Evolutionary conservation across 1,284 basidiomycete genomes (phyloP).

Genomic region (Microbotryomycetes sp.): DNA sequence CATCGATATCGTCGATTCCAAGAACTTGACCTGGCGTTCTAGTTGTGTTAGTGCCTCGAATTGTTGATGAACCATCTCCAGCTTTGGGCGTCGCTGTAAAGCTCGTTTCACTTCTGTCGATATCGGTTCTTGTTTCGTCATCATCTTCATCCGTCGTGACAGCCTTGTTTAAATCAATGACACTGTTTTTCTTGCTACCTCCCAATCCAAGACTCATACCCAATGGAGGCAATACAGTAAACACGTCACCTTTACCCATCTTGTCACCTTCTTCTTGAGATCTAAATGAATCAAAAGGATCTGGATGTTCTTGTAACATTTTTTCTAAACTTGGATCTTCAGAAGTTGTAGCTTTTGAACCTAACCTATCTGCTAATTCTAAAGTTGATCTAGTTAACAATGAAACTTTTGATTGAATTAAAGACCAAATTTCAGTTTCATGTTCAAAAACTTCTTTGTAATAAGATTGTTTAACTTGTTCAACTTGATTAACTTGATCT

Average conservation of each 20-base stretch:
- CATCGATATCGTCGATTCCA: neutral
- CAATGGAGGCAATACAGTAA: slow-evolving; percentile 29
- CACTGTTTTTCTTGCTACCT: slow-evolving; percentile 1
- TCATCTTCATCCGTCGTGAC: neutral
- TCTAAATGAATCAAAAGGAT: slow-evolving; percentile 43
- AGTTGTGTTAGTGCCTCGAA: neutral
- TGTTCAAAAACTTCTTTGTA: slow-evolving; percentile 30
- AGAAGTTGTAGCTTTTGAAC: slow-evolving; percentile 42
- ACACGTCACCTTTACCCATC: slow-evolving; percentile 25
- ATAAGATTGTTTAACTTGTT: slow-evolving; percentile 35
- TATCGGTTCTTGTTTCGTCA: neutral
- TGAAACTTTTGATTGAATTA: slow-evolving; percentile 34
- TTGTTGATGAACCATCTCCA: neutral
- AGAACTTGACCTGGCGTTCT: slow-evolving; percentile 16
- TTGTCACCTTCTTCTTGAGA: slow-evolving; percentile 4
- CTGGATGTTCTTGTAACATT: slow-evolving; percentile 43
- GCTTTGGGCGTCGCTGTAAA: neutral
- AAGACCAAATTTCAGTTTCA: slow-evolving; percentile 33
- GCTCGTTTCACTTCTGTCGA: neutral
- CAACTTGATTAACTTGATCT: slow-evolving; percentile 36
- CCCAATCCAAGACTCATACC: slow-evolving; percentile 23
- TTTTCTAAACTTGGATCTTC: slow-evolving; percentile 45
- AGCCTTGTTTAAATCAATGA: slow-evolving; percentile 5
- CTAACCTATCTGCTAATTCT: slow-evolving; percentile 41
- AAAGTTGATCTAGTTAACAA: slow-evolving; percentile 34